Base-by-base conservation (phyloP, 495 filamentous ascomycete species). In the Hypomontagnella monticulosa region DNA sequence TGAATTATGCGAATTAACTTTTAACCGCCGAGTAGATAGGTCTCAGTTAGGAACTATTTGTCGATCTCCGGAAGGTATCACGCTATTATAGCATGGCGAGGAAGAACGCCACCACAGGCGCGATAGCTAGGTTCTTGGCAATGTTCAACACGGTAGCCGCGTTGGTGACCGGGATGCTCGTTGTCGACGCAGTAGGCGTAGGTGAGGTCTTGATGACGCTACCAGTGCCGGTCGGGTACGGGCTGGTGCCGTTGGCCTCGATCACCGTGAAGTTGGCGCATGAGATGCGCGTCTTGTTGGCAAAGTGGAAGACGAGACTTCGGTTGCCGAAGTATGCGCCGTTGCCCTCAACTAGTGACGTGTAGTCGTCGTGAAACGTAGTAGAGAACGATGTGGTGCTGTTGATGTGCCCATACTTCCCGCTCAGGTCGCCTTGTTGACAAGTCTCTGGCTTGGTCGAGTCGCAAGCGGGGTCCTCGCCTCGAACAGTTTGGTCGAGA, bases 391-490 rank as follows among this genome's bases (percentile, higher is more conserved):
- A 55, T 54, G 71, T 73, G 23, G 74, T 68, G 41, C 80, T 43
- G 53, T 57, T 80, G 71, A 93, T 87, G 41, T 80, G 81, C 52
- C 89, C 91, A 69, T 93, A 84, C 81, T 96, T 97, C 69, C 93
- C 93, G 64, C 85, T 83, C 50, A 96, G 77, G 76, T 97, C 93
- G 61, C 93, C 93, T 20, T 91, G 86, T 75, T 96, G 87, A 80
- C 93, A 97, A 0, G 87, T 89, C 61, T 85, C 69, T 6, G 91
- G 89, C 23, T 78, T 69, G 8, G 71, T 73, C 7, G 77, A 40
- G 76, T 94, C 81, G 77, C 93, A 97, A 6, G 83, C 63, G 37
- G 87, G 81, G 12, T 72, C 72, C 73, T 93, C 86, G 54, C 87
- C 87, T 57, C 90, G 87, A 43, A 80, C 75, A 62, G 70, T 79